Evolutionary conservation across 805 yeast genomes (phyloP), one percentile per base, ranked within the genome.

Genomic region (Metschnikowia aberdeeniae): DNA sequence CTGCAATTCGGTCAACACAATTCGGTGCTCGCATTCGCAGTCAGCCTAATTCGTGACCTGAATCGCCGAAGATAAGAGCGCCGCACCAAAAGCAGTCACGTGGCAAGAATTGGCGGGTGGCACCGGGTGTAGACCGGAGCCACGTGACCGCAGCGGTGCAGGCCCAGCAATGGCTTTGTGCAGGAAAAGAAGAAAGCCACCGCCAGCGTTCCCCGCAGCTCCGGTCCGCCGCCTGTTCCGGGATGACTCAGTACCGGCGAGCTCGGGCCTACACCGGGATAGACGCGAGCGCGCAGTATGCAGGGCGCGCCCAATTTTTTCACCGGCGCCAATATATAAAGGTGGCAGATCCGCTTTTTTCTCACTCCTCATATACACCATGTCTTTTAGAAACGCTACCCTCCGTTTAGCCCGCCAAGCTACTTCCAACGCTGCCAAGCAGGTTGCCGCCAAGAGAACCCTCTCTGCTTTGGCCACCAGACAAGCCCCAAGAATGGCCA

Each of bases 401-500:
- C 54, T 70, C 46, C 72, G 74, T 59, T 62, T 70, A 67, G 76
- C 75, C 50, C 75, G 77, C 66, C 63, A 67, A 51, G 75, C 76
- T 57, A 51, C 70, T 34, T 54, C 78, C 50, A 67, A 67, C 52
- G 67, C 71, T 44, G 54, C 66, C 49, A 66, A 61, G 61, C 72
- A 62, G 56, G 66, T 75, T 58, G 70, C 80, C 51, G 71, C 81
- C 59, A 77, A 79, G 75, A 84, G 93, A 75, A 75, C 89, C 51
- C 68, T 86, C 57, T 70, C 89, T 56, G 70, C 75, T 47, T 65
- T 77, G 56, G 68, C 77, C 50, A 70, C 78, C 56, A 70, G 77
- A 59, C 75, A 78, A 58, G 65, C 71, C 41, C 55, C 56, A 28
- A 46, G 35, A 36, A 42, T 46, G 33, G 66, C 72, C 49, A 65